These are phyloP conservation scores for Rutstroemia sp. DNA, from an alignment of 2,329 filamentous ascomycete genomes.

Conservation along the genomic window DNA sequence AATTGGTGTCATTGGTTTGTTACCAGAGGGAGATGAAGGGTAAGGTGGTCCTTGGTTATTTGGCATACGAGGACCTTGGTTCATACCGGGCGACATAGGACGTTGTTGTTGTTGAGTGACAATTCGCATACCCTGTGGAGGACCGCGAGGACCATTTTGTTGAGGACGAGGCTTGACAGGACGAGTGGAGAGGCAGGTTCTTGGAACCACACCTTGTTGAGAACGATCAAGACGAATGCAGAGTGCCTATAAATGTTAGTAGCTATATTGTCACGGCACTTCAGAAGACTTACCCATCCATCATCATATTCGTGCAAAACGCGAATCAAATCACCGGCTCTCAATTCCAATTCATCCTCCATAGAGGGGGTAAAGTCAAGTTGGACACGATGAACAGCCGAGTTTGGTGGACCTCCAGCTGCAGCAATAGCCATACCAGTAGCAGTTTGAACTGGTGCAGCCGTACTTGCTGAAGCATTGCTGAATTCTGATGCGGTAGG, in stretches of 20 bases:
- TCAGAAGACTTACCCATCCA: slow-evolving; percentile 68
- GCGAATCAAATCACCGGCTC: slow-evolving; percentile 75
- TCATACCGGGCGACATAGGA: slow-evolving; percentile 17
- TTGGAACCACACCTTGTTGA: slow-evolving; percentile 84
- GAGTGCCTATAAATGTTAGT: slow-evolving; percentile 57
- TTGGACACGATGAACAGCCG: slow-evolving; percentile 82
- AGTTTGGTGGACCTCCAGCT: slow-evolving; percentile 50
- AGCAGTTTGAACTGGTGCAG: slow-evolving; percentile 36
- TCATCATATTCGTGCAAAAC: slow-evolving; percentile 96
- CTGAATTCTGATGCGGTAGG: slow-evolving; percentile 58
- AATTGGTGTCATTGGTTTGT: slow-evolving; percentile 16
- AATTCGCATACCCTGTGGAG: slow-evolving; percentile 19
- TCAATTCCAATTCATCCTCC: slow-evolving; percentile 82
- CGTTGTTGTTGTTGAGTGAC: slow-evolving; percentile 13
- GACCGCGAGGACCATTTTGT: slow-evolving; percentile 25
- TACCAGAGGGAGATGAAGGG: slow-evolving; percentile 2
- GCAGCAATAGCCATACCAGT: slow-evolving; percentile 54
- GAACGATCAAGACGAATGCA: slow-evolving; percentile 87
- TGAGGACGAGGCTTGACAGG: slow-evolving; percentile 54
- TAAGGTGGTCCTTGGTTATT: background rate
- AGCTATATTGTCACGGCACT: background rate
- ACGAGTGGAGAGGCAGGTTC: slow-evolving; percentile 86
- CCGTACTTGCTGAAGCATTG: slow-evolving; percentile 43
- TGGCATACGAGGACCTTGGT: slow-evolving; percentile 11
- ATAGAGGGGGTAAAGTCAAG: slow-evolving; percentile 90